Evolutionary conservation across 352 stramenopile species (phyloP), one percentile per base, ranked within the genome.

Genomic region (Pythium apleroticum): DNA sequence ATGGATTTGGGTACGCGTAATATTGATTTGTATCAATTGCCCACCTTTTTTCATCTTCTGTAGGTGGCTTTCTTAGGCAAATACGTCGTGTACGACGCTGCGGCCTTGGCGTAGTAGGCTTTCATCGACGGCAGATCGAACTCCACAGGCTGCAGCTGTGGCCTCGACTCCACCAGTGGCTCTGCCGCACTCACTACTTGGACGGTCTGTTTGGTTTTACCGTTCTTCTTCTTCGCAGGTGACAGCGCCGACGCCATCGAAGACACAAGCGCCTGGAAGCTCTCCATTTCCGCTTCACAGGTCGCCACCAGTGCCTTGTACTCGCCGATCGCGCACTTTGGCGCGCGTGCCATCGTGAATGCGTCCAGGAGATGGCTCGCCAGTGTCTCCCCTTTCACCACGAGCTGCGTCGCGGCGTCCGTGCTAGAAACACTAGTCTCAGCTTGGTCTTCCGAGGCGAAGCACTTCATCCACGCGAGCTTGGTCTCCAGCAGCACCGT

Each of bases 91-190:
- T 90, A 90, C 15, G 81, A 80, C 3, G 79, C 81, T 15, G 84
- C 81, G 19, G 87, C 80, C 17, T 74, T 72, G 5, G 74, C 74
- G 61, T 74, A 85, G 65, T 90, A 91, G 7, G 60, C 74, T 63
- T 89, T 71, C 84, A 91, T 91, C 60, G 82, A 91, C 22, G 84
- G 82, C 28, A 91, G 63, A 48, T 90, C 79, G 45, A 76, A 82
- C 50, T 65, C 70, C 31, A 70, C 35, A 3, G 61, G 33, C 28
- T 22, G 20, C 11, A 33, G 53, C 25, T 37, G 43, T 27, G 3
- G 43, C 15, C 8, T 14, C 7, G 43, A 10, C n/a, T 52, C 46
- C 27, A 61, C 27, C 46, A 15, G 48, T 41, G 64, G 46, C 11
- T 22, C 19, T 25, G 35, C 3, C 1, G 2, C 37, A 19, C 39